Percentiles rank a stretch among this genome's conserved stretches.
These are phyloP conservation scores for Psilocybe subaeruginosa DNA, from an alignment of 768 basidiomycete species.

Conservation along the genomic window DNA sequence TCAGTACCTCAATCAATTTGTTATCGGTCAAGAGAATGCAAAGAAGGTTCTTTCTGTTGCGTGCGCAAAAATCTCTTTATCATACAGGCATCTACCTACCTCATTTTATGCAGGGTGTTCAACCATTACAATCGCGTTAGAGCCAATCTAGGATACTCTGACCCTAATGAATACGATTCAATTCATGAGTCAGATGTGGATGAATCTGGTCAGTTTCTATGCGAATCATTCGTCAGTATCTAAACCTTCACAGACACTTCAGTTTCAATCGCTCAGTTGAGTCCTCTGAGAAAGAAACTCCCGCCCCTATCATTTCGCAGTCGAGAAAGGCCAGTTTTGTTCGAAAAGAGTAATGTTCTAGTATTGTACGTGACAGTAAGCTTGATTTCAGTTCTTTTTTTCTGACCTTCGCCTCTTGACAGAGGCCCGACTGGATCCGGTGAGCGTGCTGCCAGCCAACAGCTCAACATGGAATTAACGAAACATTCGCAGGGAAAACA, in stretches of 20 bases:
- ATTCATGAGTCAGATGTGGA: slow-evolving; percentile 3
- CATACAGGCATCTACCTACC: background rate
- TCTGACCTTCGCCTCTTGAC: slow-evolving; percentile 1
- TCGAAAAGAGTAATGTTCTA: slow-evolving; percentile 96
- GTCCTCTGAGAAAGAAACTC: slow-evolving; percentile 55
- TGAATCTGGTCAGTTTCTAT: background rate
- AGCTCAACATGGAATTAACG: background rate
- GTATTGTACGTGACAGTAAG: slow-evolving; percentile 64
- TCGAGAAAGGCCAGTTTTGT: slow-evolving; percentile 54
- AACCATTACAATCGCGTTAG: slow-evolving; percentile 93
- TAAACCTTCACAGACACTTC: slow-evolving; percentile 28
- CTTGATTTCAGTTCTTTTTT: background rate
- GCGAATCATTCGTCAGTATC: background rate
- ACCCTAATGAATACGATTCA: slow-evolving; percentile 34
- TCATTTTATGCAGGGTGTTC: slow-evolving; percentile 64
- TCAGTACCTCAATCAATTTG: slow-evolving; percentile 84
- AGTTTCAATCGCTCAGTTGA: slow-evolving; percentile 61
- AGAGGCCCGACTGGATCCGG: slow-evolving; percentile 90
- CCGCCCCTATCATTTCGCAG: slow-evolving; percentile 38
- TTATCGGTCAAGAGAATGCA: slow-evolving; percentile 89
- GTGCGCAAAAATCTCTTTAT: slow-evolving; percentile 48
- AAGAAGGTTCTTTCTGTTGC: slow-evolving; percentile 95
- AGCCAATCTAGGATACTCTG: slow-evolving; percentile 60
- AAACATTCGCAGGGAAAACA: slow-evolving; percentile 69
- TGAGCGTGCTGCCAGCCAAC: slow-evolving; percentile 26